Evolutionary conservation across 257 asterid species (phyloP).

Genomic region (Nicotiana tomentosiformis): DNA sequence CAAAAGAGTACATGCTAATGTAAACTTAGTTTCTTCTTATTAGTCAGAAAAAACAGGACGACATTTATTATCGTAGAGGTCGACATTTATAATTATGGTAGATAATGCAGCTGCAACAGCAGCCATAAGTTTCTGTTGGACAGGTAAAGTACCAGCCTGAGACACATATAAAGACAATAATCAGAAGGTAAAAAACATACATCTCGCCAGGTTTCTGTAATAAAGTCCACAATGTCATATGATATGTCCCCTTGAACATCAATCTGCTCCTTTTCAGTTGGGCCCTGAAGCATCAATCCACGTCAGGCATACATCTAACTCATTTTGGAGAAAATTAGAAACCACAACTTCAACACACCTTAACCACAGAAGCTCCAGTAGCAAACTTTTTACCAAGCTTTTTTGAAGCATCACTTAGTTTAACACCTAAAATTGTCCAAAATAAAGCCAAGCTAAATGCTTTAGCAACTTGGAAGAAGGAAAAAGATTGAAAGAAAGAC

Average conservation of each 20-base stretch:
- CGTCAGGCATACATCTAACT: not conserved
- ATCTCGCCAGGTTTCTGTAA: constrained; percentile 93
- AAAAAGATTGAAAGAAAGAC: constrained; percentile 7
- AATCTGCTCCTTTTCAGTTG: constrained; percentile 97
- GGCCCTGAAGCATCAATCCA: constrained; percentile 49
- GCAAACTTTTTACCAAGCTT: constrained; percentile 97
- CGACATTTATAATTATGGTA: not conserved
- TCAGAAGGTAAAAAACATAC: constrained; percentile 37
- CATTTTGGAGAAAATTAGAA: not conserved
- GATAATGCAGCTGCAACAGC: not conserved
- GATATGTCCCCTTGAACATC: constrained; percentile 99
- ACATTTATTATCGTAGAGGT: not conserved
- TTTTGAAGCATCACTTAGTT: constrained; percentile 92
- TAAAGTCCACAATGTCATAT: constrained; percentile 90
- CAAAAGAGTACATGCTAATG: not conserved
- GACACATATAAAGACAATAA: not conserved
- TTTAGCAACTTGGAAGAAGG: constrained; percentile 2
- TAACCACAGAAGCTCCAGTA: constrained; percentile 96
- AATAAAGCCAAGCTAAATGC: not conserved
- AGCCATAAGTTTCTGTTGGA: not conserved
- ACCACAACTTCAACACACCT: constrained; percentile 40
- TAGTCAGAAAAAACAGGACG: not conserved
- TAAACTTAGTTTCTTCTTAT: not conserved
- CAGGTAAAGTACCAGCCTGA: not conserved
- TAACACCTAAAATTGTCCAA: constrained; percentile 54